Percentiles rank a stretch among this genome's conserved stretches.
Evolutionary conservation across 495 filamentous ascomycete genomes (phyloP).

Genomic region (Aspergillus nanangensis): DNA sequence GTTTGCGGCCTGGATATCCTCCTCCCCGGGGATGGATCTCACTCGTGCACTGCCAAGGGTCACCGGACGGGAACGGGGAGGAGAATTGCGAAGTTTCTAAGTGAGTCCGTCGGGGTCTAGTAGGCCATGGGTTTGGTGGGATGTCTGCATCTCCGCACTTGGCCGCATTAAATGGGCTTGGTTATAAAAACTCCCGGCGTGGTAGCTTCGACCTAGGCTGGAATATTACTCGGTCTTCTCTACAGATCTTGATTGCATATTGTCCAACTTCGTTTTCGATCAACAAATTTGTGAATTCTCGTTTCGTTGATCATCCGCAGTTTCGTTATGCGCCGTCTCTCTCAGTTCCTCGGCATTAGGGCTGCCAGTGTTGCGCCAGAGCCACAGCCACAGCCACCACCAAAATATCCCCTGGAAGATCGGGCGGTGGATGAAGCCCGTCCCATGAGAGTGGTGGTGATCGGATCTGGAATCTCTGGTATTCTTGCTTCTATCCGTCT

Average conservation of each 20-base stretch:
- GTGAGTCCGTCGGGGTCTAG: not conserved
- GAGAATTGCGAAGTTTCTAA: not conserved
- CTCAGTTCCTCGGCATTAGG: conserved; percentile 9
- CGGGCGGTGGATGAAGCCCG: conserved; percentile 55
- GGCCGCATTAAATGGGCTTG: too few relatives aligned
- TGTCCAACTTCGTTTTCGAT: too few relatives aligned
- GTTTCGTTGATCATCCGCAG: too few relatives aligned
- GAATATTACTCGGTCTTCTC: too few relatives aligned
- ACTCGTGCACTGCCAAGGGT: too few relatives aligned
- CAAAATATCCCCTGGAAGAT: conserved; percentile 26
- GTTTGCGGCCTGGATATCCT: not conserved
- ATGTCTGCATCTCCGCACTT: too few relatives aligned
- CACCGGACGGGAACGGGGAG: not conserved
- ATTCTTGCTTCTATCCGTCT: conserved; percentile 58
- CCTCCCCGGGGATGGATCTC: not conserved
- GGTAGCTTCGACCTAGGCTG: too few relatives aligned
- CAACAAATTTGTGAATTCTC: too few relatives aligned
- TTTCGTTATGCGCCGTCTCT: conserved; percentile 15
- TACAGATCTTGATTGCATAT: too few relatives aligned
- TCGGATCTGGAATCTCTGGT: conserved; percentile 64
- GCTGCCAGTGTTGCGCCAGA: not conserved
- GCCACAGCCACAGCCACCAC: not conserved
- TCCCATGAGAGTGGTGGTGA: conserved; percentile 53
- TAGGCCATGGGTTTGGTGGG: not conserved
- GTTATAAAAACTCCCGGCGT: too few relatives aligned